Evolutionary conservation across 2,329 filamentous ascomycete species (phyloP).

Genomic region (Acrodontium crateriforme): DNA sequence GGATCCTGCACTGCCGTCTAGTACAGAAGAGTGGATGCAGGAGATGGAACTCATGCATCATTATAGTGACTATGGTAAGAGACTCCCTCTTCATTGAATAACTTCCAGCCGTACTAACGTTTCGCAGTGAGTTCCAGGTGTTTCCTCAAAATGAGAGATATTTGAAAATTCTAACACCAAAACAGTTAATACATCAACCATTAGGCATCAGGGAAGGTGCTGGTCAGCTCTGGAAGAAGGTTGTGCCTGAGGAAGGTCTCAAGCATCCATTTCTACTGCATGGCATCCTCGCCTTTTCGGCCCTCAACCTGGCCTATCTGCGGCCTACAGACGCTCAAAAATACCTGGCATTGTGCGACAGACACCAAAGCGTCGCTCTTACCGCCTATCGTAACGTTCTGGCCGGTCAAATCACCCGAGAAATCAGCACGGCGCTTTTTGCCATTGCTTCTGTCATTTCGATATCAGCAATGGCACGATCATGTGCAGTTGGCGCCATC

Average conservation of each 20-base stretch:
- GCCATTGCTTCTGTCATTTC: conserved; percentile 8
- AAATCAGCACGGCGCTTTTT: conserved; percentile 11
- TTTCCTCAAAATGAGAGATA: no score
- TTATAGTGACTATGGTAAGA: conserved; percentile 4
- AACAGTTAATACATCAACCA: conserved; percentile 3
- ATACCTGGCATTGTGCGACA: conserved; percentile 12
- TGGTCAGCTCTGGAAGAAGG: conserved; percentile 9
- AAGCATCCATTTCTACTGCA: conserved; percentile 15
- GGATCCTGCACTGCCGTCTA: conserved; percentile 3
- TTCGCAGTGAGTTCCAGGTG: no score
- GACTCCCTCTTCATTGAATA: no score
- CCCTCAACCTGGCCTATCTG: conserved; percentile 10
- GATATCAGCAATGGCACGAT: conserved; percentile 5
- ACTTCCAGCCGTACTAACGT: no score
- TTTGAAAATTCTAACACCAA: no score
- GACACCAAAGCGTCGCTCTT: conserved; percentile 14
- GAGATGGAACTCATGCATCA: conserved; percentile 18
- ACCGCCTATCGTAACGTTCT: conserved; percentile 10
- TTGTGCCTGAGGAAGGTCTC: conserved; percentile 11
- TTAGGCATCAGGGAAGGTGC: conserved; percentile 7
- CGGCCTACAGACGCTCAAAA: conserved; percentile 6
- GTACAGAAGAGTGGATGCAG: conserved; percentile 13
- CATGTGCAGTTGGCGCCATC: conserved; percentile 7
- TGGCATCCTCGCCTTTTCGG: conserved; percentile 13
- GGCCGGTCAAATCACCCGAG: conserved; percentile 7